Conservation (phyloP, 2,329 filamentous ascomycete genomes). For the Talaromyces sp. region DNA sequence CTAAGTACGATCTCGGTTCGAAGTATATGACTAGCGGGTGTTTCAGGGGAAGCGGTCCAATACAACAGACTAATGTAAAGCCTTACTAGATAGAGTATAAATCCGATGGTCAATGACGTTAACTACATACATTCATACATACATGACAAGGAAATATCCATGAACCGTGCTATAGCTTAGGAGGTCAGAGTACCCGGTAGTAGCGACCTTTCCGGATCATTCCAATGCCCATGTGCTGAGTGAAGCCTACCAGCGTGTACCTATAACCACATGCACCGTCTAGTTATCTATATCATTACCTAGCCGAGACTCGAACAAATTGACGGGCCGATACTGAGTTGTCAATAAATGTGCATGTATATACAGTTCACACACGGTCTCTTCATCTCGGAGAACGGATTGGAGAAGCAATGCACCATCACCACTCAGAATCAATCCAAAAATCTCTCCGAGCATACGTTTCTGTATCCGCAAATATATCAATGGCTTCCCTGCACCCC, state of each 20-base stretch:
- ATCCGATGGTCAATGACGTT: not conserved
- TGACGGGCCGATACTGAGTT: not conserved
- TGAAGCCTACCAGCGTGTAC: too few relatives aligned
- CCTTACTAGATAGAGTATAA: not conserved
- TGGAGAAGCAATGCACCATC: not conserved
- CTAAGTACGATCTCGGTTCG: not conserved
- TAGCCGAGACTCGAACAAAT: not conserved
- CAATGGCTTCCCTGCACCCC: constrained; percentile 23
- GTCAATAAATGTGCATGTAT: not conserved
- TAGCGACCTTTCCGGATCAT: too few relatives aligned
- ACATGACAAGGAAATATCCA: too few relatives aligned
- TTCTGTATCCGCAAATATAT: constrained; percentile 21
- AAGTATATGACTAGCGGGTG: not conserved
- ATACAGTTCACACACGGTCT: not conserved
- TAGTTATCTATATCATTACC: not conserved
- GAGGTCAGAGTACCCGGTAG: too few relatives aligned
- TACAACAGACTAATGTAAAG: not conserved
- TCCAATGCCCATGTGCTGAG: too few relatives aligned
- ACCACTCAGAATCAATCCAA: constrained; percentile 18
- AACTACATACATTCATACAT: not conserved
- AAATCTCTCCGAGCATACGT: constrained; percentile 18
- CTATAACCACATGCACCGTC: too few relatives aligned
- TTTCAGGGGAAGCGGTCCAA: too few relatives aligned
- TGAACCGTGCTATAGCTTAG: too few relatives aligned
- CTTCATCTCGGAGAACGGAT: not conserved